Base-by-base conservation (phyloP, 345 rosid species). In the Gossypium ekmanianum region DNA sequence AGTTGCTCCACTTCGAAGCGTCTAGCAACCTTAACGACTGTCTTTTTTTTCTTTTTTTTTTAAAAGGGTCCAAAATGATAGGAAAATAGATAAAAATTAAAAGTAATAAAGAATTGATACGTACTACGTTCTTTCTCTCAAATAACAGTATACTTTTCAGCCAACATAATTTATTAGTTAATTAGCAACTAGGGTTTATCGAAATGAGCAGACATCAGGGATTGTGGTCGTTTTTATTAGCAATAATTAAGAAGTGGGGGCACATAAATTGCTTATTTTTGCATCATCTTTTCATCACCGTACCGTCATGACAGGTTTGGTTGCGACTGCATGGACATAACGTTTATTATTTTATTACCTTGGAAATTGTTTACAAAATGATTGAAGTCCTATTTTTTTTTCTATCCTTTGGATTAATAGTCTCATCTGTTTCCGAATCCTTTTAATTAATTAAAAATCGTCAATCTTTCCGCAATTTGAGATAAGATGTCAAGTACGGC, bases 281-380 rank as follows among this genome's bases (percentile, higher is more conserved):
- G 27, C 71, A 44, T 44, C 71, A 66, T 66, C 54, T 66, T 66
- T 11, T 66, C 71, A 44, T 66, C 71, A 66, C 3, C 26, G 50
- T 44, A 44, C 11, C 54, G 54, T 66, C 71, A 66, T 44, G 27
- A 24, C 26, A 20, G 5, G n/a, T 20, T 44, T 66, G 29, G 5
- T 44, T 20, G 54, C 34, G 44, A 11, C 11, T 66, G 52, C 29
- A 66, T 44, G 71, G 26, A 64, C 17, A 29, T 62, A 34, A 61
- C 20, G 14, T 27, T 29, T 9, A 56, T 56, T 8, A 58, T 58
- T 11, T 11, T 22, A 24, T 3, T 11, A 58, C 29, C 24, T 58
- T 6, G 24, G 9, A 54, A 54, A 54, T 5, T 6, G 58, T 7
- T 54, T 34, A 34, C 41, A 34, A 34, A 34, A 34, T 34, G 41